Evolutionary conservation across 2,329 filamentous ascomycete species (phyloP).

Genomic region (Bipolaris oryzae): DNA sequence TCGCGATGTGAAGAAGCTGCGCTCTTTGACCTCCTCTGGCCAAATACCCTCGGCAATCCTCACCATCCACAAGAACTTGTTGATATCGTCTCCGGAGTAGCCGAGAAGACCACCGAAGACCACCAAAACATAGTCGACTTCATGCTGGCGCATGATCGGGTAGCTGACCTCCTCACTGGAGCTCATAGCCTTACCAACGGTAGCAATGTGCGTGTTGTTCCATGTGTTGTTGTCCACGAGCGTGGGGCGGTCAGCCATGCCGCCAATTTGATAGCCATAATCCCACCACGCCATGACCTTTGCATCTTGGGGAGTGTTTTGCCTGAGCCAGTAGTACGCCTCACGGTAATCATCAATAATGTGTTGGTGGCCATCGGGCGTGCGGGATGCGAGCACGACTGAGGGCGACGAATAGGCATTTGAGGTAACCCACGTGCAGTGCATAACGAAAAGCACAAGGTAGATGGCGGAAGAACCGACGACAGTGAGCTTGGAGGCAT

Average conservation of each 20-base stretch:
- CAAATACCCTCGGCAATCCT: constrained; percentile 98
- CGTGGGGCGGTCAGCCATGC: constrained; percentile 97
- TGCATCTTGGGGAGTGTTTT: constrained; percentile 92
- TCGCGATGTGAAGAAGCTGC: constrained; percentile 89
- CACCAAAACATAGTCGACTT: constrained; percentile 97
- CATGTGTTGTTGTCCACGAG: constrained; percentile 99
- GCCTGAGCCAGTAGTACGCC: constrained; percentile 98
- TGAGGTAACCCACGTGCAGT: constrained; percentile 99
- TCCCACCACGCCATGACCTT: constrained; percentile 99
- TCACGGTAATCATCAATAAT: constrained; percentile 99
- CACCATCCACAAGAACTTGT: constrained; percentile 99
- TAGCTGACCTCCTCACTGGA: constrained; percentile 98
- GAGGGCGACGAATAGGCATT: constrained; percentile 99
- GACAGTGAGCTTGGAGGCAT: constrained; percentile 78
- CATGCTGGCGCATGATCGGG: constrained; percentile 96
- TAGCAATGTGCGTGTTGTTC: constrained; percentile 99
- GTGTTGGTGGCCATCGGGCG: constrained; percentile 94
- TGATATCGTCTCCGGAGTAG: constrained; percentile 98
- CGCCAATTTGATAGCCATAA: constrained; percentile 99
- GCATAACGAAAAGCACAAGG: constrained; percentile 89
- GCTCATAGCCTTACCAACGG: constrained; percentile 98
- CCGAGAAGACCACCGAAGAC: constrained; percentile 95
- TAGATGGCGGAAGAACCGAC: constrained; percentile 76
- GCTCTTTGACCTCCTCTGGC: constrained; percentile 98
- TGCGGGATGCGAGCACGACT: constrained; percentile 87